phyloP scores from a whole-genome alignment of 2,329 filamentous ascomycete species.

The Fusarium setosum region DNA sequence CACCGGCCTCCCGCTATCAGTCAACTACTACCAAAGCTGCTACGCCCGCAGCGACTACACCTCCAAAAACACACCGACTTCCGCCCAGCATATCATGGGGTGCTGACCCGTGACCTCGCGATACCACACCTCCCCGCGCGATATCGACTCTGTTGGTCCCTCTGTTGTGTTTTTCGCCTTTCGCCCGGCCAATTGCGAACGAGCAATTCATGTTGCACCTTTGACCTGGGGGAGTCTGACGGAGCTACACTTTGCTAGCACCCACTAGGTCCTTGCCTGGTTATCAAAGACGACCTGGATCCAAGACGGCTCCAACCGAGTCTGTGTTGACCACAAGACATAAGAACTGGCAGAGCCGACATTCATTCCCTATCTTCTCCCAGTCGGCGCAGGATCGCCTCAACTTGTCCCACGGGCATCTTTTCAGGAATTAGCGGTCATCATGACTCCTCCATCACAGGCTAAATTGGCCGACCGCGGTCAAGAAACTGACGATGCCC shows the following conservation, averaged over 20 bases:
- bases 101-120: slow-evolving; percentile 38
- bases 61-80: slow-evolving; percentile 38
- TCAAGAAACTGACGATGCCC: slow-evolving; percentile 35
- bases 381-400: slow-evolving; percentile 25
- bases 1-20: slow-evolving; percentile 39
- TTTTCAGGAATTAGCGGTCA: slow-evolving; percentile 15
- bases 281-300: slow-evolving; percentile 4
- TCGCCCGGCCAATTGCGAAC: slow-evolving; percentile 5
- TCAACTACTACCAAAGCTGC: slow-evolving; percentile 35
- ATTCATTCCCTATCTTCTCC: slow-evolving; percentile 24
- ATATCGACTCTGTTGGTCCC: slow-evolving; percentile 21
- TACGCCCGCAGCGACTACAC: slow-evolving; percentile 36
- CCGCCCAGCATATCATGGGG: slow-evolving; percentile 39
- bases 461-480: slow-evolving; percentile 7
- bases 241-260: slow-evolving; percentile 23
- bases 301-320: slow-evolving; percentile 6
- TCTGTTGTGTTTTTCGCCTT: slow-evolving; percentile 4
- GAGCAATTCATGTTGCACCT: background rate
- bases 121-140: slow-evolving; percentile 28
- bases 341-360: slow-evolving; percentile 31
- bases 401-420: slow-evolving; percentile 12
- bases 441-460: slow-evolving; percentile 30
- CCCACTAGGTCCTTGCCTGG: slow-evolving; percentile 19
- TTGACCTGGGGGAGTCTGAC: background rate
- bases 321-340: slow-evolving; percentile 11